Conservation (phyloP, 495 filamentous ascomycete genomes). For the Penicillium cataractarum region DNA sequence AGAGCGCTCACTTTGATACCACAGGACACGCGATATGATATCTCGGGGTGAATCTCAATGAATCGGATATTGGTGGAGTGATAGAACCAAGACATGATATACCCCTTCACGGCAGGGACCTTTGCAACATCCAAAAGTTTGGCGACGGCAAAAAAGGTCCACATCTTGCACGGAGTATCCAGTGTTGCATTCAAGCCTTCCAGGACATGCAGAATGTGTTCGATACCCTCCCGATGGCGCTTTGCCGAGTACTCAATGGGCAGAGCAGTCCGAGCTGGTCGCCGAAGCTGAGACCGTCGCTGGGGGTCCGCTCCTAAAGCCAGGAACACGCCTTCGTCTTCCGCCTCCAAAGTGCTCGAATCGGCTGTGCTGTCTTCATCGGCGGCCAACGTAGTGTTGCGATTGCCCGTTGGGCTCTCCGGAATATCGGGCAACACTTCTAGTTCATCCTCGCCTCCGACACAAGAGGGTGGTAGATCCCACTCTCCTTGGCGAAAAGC, state of each 20-base stretch:
- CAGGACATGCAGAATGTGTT: conserved; percentile 58
- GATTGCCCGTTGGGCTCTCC: not conserved
- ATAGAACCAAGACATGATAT: conserved; percentile 53
- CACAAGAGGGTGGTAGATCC: conserved; percentile 42
- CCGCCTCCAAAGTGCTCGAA: not conserved
- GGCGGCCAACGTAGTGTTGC: not conserved
- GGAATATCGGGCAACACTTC: conserved; percentile 11
- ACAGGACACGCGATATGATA: conserved; percentile 48
- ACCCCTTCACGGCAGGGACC: conserved; percentile 34
- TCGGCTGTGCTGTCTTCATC: no score
- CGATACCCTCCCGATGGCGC: conserved; percentile 63
- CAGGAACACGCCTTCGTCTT: not conserved
- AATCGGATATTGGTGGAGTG: conserved; percentile 45
- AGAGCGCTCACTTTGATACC: conserved; percentile 43
- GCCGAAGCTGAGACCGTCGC: not conserved
- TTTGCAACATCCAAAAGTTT: conserved; percentile 57
- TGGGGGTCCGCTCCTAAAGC: not conserved
- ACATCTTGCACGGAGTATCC: conserved; percentile 68
- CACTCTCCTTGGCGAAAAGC: conserved; percentile 44
- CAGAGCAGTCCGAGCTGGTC: conserved; percentile 10
- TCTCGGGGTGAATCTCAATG: conserved; percentile 52
- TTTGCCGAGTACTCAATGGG: conserved; percentile 60
- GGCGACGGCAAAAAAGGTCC: conserved; percentile 63
- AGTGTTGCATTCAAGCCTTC: conserved; percentile 52
- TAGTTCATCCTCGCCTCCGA: conserved; percentile 42